Base-by-base conservation (phyloP, 441 rosid genomes). In the Mallotus repandus region DNA sequence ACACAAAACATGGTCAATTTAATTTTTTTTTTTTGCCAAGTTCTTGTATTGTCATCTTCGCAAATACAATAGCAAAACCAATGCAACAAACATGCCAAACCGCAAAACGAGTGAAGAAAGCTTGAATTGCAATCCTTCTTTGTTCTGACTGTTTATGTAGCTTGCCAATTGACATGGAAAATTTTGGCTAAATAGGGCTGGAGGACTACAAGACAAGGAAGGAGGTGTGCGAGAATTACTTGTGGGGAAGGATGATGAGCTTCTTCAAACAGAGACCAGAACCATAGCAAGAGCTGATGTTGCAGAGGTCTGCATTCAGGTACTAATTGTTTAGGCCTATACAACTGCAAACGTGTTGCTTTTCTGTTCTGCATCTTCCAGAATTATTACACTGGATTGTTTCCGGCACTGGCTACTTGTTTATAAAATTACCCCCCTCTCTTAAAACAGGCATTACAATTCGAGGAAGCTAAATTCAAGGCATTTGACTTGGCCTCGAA, bases 301-400 rank as follows among this genome's bases (percentile, higher is more conserved):
- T 63, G 98, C 98, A 1, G 97, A 95, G 91, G 98, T 90, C 72
- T 90, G 98, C 84, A 77, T 90, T 77, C 98, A 93, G 98, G 99
- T 95, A 75, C 52, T 25, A 10, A 9, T 32, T 70, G 11, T 22
- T 9, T 18, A 50, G 55, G 14, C 13, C 43, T 19, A 13, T 41
- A 9, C 46, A 25, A 3, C 25, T 15, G 29, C 29, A 25, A 25
- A 25, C 29, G 2, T 25, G 2, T 25, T 25, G 29, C 29, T 25
- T 25, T 25, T 25, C 29, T 25, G 29, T 25, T 68, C 4, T 18
- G 25, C 21, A 29, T 38, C 22, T 54, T 32, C 29, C 68, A 29
- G 29, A 10, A 3, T 13, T 8, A 5, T 25, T 25, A 25, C 16
- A 18, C 38, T 9, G 13, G 9, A 10, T 21, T 25, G 38, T 50